Percentiles rank a stretch among this genome's conserved stretches.
Conservation (phyloP, 2,329 filamentous ascomycete species). For the Metarhizium anisopliae region DNA sequence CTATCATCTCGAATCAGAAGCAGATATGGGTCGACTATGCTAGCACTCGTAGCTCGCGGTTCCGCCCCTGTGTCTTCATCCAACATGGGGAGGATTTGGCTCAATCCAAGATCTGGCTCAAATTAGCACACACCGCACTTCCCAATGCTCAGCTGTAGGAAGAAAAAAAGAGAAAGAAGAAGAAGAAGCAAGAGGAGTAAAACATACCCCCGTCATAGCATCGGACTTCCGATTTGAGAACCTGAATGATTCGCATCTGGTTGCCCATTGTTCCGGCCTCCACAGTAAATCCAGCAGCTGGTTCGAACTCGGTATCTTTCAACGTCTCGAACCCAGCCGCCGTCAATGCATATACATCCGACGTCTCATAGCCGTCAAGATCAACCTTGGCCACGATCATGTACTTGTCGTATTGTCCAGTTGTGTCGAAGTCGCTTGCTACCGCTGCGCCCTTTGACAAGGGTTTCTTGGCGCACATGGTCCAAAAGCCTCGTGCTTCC, state of each 20-base stretch:
- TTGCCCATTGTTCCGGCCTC: constrained; percentile 78
- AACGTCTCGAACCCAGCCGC: constrained; percentile 65
- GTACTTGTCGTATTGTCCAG: constrained; percentile 64
- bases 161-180: too few species aligned
- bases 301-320: constrained; percentile 82
- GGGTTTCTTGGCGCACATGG: constrained; percentile 60
- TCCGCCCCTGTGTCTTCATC: constrained; percentile 84
- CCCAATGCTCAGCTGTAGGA: constrained; percentile 1
- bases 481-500: constrained; percentile 72
- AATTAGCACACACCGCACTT: constrained; percentile 9
- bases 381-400: constrained; percentile 73
- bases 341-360: constrained; percentile 69
- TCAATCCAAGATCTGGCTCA: constrained; percentile 67
- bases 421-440: constrained; percentile 45
- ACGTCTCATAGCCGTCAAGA: constrained; percentile 62
- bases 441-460: constrained; percentile 49
- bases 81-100: constrained; percentile 85
- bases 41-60: constrained; percentile 67
- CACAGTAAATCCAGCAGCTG: constrained; percentile 76
- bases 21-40: constrained; percentile 80
- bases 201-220: constrained; percentile 80
- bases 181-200: not conserved
- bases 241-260: constrained; percentile 75
- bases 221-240: constrained; percentile 76
- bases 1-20: constrained; percentile 76